Evolutionary conservation across 1,284 basidiomycete genomes (phyloP).

Genomic region (Austropuccinia psidii): DNA sequence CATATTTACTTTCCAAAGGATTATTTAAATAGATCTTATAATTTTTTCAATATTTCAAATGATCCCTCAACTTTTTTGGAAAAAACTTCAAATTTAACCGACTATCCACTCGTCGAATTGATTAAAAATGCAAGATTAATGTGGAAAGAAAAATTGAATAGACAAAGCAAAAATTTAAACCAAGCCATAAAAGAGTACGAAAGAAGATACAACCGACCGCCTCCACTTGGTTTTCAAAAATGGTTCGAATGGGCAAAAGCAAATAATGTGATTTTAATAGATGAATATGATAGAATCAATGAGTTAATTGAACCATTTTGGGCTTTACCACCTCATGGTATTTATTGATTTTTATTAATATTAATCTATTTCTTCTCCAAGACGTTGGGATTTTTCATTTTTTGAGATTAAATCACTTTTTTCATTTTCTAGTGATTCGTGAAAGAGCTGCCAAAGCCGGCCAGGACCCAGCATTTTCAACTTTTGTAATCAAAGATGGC

Average conservation of each 20-base stretch:
- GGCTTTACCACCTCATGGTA: constrained; percentile 27
- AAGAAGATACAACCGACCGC: constrained; percentile 48
- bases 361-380: neutral
- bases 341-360: neutral
- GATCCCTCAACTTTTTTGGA: too few relatives aligned
- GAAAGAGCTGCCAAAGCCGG: constrained; percentile 8
- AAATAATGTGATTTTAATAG: constrained; percentile 17
- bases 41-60: too few relatives aligned
- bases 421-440: neutral
- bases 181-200: constrained; percentile 50
- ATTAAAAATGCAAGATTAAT: constrained; percentile 41
- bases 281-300: constrained; percentile 32
- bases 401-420: neutral
- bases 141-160: constrained; percentile 41
- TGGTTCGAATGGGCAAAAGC: constrained; percentile 41
- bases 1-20: constrained; percentile 21
- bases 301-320: constrained; percentile 34
- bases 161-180: constrained; percentile 47
- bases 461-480: constrained; percentile 5
- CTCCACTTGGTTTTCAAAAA: constrained; percentile 51
- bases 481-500: constrained; percentile 26
- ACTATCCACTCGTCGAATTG: constrained; percentile 43
- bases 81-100: constrained; percentile 38
- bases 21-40: constrained; percentile 20
- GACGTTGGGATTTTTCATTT: neutral